Evolutionary conservation across 2,329 filamentous ascomycete genomes (phyloP), one percentile per base, ranked within the genome.

Genomic region (Verticillium klebahnii): DNA sequence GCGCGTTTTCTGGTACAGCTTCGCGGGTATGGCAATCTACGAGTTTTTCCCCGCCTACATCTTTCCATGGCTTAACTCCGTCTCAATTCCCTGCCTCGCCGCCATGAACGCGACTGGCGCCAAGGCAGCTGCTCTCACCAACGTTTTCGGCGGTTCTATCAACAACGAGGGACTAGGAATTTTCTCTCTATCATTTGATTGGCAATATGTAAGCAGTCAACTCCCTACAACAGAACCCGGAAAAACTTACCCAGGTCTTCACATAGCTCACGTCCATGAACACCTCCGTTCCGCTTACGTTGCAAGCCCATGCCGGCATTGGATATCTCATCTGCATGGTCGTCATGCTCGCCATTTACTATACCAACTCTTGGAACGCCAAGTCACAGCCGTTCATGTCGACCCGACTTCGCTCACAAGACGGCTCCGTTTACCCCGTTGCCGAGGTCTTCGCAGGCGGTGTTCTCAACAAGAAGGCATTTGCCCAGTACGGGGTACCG

Each of bases 31-130:
- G 78, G 78, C 76, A 14, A 40, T 75, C 14, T 85, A 81, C 63
- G 82, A 85, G 65, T 78, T 81, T 63, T 77, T 85, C 34, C 82
- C 83, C 0, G 81, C 82, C 2, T 85, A 85, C 61, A 81, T 85
- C 50, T 82, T 77, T 59, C 80, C 82, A 0, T 85, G 80, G 80
- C 75, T 85, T 11, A 84, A 84, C 67, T 81, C 80, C 0, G 71
- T 85, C 15, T 85, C 82, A 0, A 77, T 85, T 9, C 80, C 81
- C 9, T 85, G 83, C 62, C 67, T 85, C 15, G 83, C 82, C 1
- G 70, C 82, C 0, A 81, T 82, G 77, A 75, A 82, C 40, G 76
- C 81, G 0, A 82, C 78, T 0, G 80, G 81, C 6, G 65, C 67
- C 9, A 84, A 73, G 52, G 81, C 77, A 1, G 68, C 68, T 0